Conservation (phyloP, 1,284 basidiomycete species). For the Xanthoconium separans region DNA sequence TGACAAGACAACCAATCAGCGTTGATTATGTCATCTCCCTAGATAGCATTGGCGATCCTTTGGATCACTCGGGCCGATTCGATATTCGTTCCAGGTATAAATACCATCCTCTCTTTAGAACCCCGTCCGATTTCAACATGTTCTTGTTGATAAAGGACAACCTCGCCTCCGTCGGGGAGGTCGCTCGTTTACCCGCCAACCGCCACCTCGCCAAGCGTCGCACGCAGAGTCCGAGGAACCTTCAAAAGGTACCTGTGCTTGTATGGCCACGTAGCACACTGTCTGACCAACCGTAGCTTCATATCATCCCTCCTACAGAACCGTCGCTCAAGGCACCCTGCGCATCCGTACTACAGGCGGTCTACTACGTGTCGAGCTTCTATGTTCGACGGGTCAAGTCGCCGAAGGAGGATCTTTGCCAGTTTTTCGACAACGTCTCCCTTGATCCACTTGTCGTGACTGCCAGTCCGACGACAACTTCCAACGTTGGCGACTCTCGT, state of each 20-base stretch:
- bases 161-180: conserved; percentile 4
- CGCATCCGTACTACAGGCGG: not conserved
- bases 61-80: too few species aligned
- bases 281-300: conserved; percentile 1
- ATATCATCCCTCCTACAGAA: not conserved
- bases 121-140: too few species aligned
- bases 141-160: too few species aligned
- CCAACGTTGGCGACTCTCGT: too few species aligned
- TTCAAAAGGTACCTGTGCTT: conserved; percentile 4
- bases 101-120: too few species aligned
- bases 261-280: not conserved
- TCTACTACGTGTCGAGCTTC: not conserved
- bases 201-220: not conserved
- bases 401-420: not conserved
- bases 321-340: conserved; percentile 2
- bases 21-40: not conserved
- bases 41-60: too few species aligned
- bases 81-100: too few species aligned
- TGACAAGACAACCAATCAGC: conserved; percentile 24
- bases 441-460: not conserved
- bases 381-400: conserved; percentile 7
- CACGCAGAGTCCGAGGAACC: not conserved
- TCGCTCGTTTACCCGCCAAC: conserved; percentile 1
- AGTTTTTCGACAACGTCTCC: not conserved
- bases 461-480: too few species aligned